A percentile compares a stretch with the other conserved stretches of the same genome.
These are phyloP conservation scores for Ophiognomonia clavigignenti-juglandacearum DNA, from an alignment of 2,329 filamentous ascomycete species.

Conservation along the genomic window DNA sequence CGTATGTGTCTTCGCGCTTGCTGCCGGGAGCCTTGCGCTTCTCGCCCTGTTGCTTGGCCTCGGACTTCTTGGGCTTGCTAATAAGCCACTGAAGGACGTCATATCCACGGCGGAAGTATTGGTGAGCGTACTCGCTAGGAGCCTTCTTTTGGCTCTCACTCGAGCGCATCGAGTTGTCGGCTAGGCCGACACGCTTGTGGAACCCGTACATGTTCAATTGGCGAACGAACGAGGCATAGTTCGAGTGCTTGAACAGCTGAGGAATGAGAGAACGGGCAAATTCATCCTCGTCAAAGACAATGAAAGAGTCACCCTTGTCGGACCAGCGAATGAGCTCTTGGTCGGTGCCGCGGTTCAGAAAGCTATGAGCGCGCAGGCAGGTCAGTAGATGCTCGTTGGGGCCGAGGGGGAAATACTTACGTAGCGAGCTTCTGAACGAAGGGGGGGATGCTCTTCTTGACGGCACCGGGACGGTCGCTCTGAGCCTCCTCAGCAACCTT, in stretches of 20 bases:
- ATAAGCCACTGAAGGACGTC: slow-evolving; percentile 94
- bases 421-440: slow-evolving; percentile 98
- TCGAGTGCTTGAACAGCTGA: slow-evolving; percentile 98
- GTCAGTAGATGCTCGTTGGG: slow-evolving; percentile 17
- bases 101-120: slow-evolving; percentile 89
- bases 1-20: slow-evolving; percentile 37
- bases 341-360: slow-evolving; percentile 88
- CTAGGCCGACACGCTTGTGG: slow-evolving; percentile 89
- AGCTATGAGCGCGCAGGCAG: slow-evolving; percentile 48
- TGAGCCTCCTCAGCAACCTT: slow-evolving; percentile 87
- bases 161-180: slow-evolving; percentile 95
- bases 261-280: slow-evolving; percentile 96
- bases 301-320: slow-evolving; percentile 91
- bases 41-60: slow-evolving; percentile 46
- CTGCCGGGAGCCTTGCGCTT: slow-evolving; percentile 31
- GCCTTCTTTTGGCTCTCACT: slow-evolving; percentile 97
- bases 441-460: slow-evolving; percentile 62
- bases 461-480: slow-evolving; percentile 60
- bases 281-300: slow-evolving; percentile 94
- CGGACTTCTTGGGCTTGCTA: slow-evolving; percentile 82
- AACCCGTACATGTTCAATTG: slow-evolving; percentile 98
- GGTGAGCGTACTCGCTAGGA: slow-evolving; percentile 96
- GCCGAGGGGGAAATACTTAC: slow-evolving; percentile 47
- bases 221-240: slow-evolving; percentile 93
- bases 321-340: slow-evolving; percentile 96